These are phyloP conservation scores for Miamiensis avidus DNA, from an alignment of 169 alveolate genomes.

Conservation along the genomic window DNA sequence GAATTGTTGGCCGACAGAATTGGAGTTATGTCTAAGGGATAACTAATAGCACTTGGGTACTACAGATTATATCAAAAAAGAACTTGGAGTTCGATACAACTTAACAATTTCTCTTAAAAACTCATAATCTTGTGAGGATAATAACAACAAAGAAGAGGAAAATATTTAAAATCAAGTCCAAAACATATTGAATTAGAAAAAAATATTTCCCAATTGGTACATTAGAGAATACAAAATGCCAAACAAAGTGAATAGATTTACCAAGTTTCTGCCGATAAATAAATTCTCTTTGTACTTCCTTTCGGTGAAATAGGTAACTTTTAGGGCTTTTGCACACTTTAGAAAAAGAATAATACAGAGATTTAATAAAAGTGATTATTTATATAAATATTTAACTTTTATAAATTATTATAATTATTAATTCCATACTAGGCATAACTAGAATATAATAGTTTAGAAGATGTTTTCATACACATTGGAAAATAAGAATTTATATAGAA, in stretches of 20 bases:
- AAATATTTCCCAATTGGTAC: not conserved
- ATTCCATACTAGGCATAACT: constrained; percentile 6
- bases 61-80: constrained; percentile 57
- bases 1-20: constrained; percentile 88
- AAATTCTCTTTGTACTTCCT: not conserved
- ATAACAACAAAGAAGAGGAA: no score
- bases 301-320: not conserved
- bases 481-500: no score
- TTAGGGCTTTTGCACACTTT: not conserved
- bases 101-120: not conserved
- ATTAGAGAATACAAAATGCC: no score
- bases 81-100: constrained; percentile 77
- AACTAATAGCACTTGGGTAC: constrained; percentile 69
- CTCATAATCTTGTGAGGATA: no score
- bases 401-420: no score
- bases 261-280: no score
- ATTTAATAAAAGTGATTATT: not conserved
- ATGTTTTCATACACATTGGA: constrained; percentile 59
- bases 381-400: no score
- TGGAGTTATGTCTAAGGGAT: constrained; percentile 79
- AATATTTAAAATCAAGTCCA: no score
- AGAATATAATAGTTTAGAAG: constrained; percentile 55
- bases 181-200: not conserved
- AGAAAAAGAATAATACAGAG: not conserved
- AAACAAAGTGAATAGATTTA: not conserved